A percentile compares a stretch with the other conserved stretches of the same genome.
These are phyloP conservation scores for Pterocarpus santalinus DNA, from an alignment of 306 rosid genomes.

Conservation along the genomic window DNA sequence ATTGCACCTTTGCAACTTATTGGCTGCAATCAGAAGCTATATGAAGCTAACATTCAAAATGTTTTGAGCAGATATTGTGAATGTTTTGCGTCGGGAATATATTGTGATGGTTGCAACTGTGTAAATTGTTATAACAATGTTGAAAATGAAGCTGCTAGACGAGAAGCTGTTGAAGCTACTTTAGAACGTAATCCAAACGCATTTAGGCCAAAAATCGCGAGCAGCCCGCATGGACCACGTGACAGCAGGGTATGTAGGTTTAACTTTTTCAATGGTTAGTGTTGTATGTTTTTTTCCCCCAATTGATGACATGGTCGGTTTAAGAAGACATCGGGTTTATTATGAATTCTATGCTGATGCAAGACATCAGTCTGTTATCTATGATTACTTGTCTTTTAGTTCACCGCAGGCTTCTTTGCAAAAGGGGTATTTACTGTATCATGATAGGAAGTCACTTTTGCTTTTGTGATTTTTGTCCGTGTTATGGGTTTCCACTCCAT, in stretches of 20 bases:
- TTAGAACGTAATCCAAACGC: slow-evolving; percentile 99
- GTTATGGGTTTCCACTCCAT: neutral
- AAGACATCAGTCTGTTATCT: slow-evolving; percentile 14
- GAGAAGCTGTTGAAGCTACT: slow-evolving; percentile 98
- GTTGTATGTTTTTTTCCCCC: neutral
- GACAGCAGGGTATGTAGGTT: slow-evolving; percentile 75
- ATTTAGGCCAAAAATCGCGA: slow-evolving; percentile 97
- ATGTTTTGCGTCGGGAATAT: slow-evolving; percentile 99
- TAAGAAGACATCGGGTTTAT: slow-evolving; percentile 12
- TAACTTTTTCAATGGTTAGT: slow-evolving; percentile 28
- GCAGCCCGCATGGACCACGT: slow-evolving; percentile 94
- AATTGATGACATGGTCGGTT: neutral
- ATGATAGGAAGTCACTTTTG: slow-evolving; percentile 19
- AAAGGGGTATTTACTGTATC: neutral
- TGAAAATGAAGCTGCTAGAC: slow-evolving; percentile 94
- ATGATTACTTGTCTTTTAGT: slow-evolving; percentile 27
- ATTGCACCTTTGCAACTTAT: slow-evolving; percentile 27
- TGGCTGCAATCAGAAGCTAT: slow-evolving; percentile 33
- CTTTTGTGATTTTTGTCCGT: neutral
- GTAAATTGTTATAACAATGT: slow-evolving; percentile 94
- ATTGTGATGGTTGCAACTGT: slow-evolving; percentile 99
- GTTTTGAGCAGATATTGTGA: slow-evolving; percentile 88
- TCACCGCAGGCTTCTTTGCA: slow-evolving; percentile 10
- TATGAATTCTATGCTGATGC: neutral
- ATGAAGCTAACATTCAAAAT: slow-evolving; percentile 45